phyloP scores from a whole-genome alignment of 352 stramenopile genomes.

The Pythium volutum region DNA sequence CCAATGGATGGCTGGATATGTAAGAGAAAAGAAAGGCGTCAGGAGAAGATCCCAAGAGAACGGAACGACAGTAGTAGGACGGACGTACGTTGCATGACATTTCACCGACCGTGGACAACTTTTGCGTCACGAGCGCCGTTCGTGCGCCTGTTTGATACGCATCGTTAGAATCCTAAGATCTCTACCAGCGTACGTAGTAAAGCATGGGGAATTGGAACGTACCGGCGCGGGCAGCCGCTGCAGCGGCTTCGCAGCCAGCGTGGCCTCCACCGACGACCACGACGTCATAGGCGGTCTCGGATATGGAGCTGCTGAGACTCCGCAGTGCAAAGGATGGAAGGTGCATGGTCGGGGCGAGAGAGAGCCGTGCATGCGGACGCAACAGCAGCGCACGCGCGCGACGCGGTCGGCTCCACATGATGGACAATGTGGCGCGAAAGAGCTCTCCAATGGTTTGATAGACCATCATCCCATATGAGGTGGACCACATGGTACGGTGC shows the following conservation, averaged over 20 bases:
- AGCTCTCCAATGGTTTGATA: constrained; percentile 9
- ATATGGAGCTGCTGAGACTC: not conserved
- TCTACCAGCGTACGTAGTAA: not conserved
- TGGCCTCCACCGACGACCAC: constrained; percentile 92
- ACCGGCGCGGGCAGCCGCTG: constrained; percentile 78
- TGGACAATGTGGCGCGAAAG: not conserved
- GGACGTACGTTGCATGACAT: constrained; percentile 95
- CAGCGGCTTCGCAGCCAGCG: constrained; percentile 89
- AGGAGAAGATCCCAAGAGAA: constrained; percentile 3
- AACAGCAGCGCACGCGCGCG: constrained; percentile 15
- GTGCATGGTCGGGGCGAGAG: not conserved
- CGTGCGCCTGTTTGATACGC: constrained; percentile 65
- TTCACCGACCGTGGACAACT: constrained; percentile 95
- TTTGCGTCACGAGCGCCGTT: constrained; percentile 95
- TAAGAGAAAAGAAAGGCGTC: not conserved
- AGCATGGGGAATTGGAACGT: not conserved
- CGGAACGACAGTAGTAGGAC: not conserved
- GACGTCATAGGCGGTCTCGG: constrained; percentile 48
- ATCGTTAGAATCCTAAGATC: too few relatives aligned
- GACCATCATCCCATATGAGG: constrained; percentile 13
- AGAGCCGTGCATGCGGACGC: constrained; percentile 6
- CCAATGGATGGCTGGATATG: constrained; percentile 91
- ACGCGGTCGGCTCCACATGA: constrained; percentile 17
- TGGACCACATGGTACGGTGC: constrained; percentile 24
- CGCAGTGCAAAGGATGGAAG: not conserved